A percentile compares a stretch with the other conserved stretches of the same genome.
Conservation (phyloP, 306 rosid species). For the Lathyrus tuberosus region DNA sequence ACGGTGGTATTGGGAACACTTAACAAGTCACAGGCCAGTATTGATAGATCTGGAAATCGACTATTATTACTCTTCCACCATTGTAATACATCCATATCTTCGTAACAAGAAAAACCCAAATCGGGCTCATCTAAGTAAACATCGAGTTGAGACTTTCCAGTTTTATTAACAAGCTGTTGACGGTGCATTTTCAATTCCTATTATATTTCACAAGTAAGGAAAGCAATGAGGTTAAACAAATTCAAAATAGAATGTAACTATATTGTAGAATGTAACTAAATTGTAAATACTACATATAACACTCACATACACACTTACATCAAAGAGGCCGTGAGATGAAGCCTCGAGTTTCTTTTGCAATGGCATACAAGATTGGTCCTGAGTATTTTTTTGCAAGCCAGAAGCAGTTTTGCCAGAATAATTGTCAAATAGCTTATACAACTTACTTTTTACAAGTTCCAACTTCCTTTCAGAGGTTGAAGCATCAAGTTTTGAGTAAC, state of each 20-base stretch:
- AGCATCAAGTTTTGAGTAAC: slow-evolving; percentile 9
- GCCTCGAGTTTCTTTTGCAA: neutral
- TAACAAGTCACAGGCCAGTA: slow-evolving; percentile 8
- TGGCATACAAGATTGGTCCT: neutral
- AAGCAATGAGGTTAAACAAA: neutral
- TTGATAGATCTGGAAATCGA: neutral
- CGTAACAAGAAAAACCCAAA: neutral
- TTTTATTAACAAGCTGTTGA: neutral
- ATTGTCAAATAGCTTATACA: slow-evolving; percentile 1
- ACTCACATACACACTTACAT: neutral
- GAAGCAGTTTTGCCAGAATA: neutral
- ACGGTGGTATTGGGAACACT: neutral
- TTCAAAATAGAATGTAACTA: neutral
- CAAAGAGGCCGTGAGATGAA: neutral
- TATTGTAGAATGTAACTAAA: neutral
- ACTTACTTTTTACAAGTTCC: neutral
- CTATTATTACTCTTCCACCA: neutral
- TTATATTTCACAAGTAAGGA: neutral
- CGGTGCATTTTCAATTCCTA: slow-evolving; percentile 11
- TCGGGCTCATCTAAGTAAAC: slow-evolving; percentile 2
- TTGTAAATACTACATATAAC: too few relatives aligned
- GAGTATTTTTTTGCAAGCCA: neutral
- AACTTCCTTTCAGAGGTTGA: neutral
- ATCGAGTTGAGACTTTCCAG: slow-evolving; percentile 2
- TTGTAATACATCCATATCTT: neutral